Evolutionary conservation across 2,329 filamentous ascomycete species (phyloP), one percentile per base, ranked within the genome.

Genomic region (Aspergillus brunneoviolaceus): DNA sequence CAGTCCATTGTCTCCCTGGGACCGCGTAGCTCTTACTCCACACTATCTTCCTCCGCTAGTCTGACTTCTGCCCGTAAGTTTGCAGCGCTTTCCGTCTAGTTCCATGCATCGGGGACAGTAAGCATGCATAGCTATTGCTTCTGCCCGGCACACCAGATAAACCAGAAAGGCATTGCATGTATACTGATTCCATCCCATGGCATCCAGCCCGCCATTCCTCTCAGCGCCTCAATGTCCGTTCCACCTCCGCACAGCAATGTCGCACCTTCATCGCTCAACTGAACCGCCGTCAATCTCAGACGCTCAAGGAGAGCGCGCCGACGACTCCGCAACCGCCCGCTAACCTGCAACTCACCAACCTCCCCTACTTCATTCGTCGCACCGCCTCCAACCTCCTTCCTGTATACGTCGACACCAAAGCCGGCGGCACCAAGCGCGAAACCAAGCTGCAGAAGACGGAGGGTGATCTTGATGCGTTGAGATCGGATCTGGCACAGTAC

Each of bases 361-460:
- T 85, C 31, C 83, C 85, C 11, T 96, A 92, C 80, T 83, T 87
- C 69, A 83, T 98, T 65, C 81, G 81, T 55, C 88, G 92, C 63
- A 94, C 91, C 3, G 79, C 82, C 1, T 88, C 85, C 42, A 85
- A 87, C 51, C 86, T 91, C 65, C 80, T 95, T 2, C 87, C 91
- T 25, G 84, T 98, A 49, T 99, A 98, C 78, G 81, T 87, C 16
- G 81, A 87, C 65, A 80, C 78, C 65, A 93, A 91, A 79, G 83
- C 86, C 12, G 92, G 92, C 55, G 91, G 91, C 14, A 95, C 90
- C 65, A 82, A 87, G 71, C 85, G 87, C 69, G 77, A 90, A 69
- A 96, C 94, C 5, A 76, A 86, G 59, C 78, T 99, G 58, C 89
- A 92, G 74, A 92, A 90, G 76, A 84, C 94, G 53, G 87, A 91